Conservation (phyloP, 805 yeast genomes). For the Candida saitoana region DNA sequence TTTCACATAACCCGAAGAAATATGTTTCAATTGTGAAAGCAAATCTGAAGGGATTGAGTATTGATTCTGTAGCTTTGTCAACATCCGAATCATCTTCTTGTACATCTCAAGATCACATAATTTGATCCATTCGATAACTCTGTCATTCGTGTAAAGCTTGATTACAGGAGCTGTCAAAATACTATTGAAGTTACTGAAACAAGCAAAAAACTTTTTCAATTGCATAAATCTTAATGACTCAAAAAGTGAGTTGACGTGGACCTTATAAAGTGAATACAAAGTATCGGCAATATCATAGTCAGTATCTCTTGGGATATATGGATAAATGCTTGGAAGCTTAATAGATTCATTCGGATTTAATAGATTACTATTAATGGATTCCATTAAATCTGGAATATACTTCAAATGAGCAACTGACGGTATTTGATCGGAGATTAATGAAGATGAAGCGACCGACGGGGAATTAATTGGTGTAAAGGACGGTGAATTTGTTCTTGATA, state of each 20-base stretch:
- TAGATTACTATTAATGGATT: slow-evolving; percentile 15
- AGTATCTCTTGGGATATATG: slow-evolving; percentile 39
- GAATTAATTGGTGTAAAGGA: slow-evolving; percentile 12
- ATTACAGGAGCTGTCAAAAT: slow-evolving; percentile 61
- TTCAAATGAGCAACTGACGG: slow-evolving; percentile 18
- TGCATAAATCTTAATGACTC: slow-evolving; percentile 68
- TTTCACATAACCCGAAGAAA: slow-evolving; percentile 48
- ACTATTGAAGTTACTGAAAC: slow-evolving; percentile 48
- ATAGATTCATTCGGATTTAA: slow-evolving; percentile 16
- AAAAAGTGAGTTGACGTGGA: slow-evolving; percentile 60
- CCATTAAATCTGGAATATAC: slow-evolving; percentile 29
- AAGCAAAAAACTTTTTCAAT: slow-evolving; percentile 53
- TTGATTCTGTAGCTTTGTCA: slow-evolving; percentile 59
- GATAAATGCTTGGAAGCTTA: slow-evolving; percentile 36
- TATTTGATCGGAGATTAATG: slow-evolving; percentile 9
- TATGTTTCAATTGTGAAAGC: slow-evolving; percentile 49
- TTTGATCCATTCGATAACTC: slow-evolving; percentile 57
- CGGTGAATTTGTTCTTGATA: slow-evolving; percentile 10
- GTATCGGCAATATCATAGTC: slow-evolving; percentile 61
- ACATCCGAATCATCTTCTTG: slow-evolving; percentile 48
- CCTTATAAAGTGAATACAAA: slow-evolving; percentile 55
- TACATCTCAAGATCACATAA: slow-evolving; percentile 66
- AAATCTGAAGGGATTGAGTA: slow-evolving; percentile 51
- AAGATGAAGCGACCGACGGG: slow-evolving; percentile 7
- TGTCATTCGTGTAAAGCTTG: slow-evolving; percentile 49